Evolutionary conservation across 2,329 filamentous ascomycete species (phyloP), one percentile per base, ranked within the genome.

Genomic region (Pseudonectria foliicola): DNA sequence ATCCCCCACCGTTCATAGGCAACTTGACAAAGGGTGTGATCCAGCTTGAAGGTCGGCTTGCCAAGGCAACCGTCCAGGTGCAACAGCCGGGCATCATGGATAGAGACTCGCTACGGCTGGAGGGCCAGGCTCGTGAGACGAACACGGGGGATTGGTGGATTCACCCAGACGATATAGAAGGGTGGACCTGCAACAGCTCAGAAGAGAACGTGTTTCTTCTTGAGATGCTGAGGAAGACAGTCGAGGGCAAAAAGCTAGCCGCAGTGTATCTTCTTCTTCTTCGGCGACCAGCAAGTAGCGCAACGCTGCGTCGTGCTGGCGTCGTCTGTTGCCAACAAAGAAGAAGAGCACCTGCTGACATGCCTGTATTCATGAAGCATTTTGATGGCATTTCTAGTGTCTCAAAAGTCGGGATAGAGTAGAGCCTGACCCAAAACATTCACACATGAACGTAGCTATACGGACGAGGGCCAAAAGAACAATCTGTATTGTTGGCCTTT

Each of bases 1-100:
- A 43, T 24, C 38, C 38, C 3, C 42, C 42, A 8, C 26, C 32
- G 6, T 23, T 42, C 3, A 35, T 42, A 11, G 42, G 42, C 5
- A 16, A 33, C 12, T 25, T 44, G 3, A 28, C 29, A 5, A 33
- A 29, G 6, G 34, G 42, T 2, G 25, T 42, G n/a, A 13, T 44
- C 11, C 27, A 28, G 4, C 36, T 37, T 2, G 27, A 42, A 26
- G 33, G 32, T 7, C 24, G 13, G 3, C 35, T 52, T 27, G 47
- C 27, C 2, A 13, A 11, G 18, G 37, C 27, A 4, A 28, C 15
- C 3, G 25, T 42, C 12, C 27, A 14, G 11, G 12, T 23, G 4
- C 25, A 31, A 7, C 25, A 25, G 6, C 24, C 16, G 12, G 25
- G 27, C 21, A 26, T 29, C 12, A 10, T 12, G 10, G 4, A 29